A percentile compares a stretch with the other conserved stretches of the same genome.
These are phyloP conservation scores for Metarhizium robertsii DNA, from an alignment of 2,329 filamentous ascomycete species.

Conservation along the genomic window DNA sequence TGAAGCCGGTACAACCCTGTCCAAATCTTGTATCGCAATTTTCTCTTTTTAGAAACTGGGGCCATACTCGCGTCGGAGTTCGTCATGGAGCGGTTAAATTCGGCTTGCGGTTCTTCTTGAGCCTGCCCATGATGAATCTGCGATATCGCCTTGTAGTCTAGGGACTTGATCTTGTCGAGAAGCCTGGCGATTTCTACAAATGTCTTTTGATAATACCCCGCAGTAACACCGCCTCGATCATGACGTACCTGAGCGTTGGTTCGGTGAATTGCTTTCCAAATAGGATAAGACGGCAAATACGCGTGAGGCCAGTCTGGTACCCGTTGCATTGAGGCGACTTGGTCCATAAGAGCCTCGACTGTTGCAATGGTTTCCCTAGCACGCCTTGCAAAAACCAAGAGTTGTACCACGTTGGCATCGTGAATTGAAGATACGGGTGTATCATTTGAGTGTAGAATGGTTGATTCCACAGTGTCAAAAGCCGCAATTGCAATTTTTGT, in stretches of 20 bases:
- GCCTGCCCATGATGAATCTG: neutral
- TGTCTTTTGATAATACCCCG: constrained; percentile 37
- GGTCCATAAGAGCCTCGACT: constrained; percentile 35
- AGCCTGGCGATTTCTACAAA: constrained; percentile 33
- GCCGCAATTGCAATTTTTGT: constrained; percentile 32
- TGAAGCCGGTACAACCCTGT: constrained; percentile 40
- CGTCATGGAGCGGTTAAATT: neutral
- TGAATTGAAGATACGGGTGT: constrained; percentile 36
- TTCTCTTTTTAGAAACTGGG: constrained; percentile 23
- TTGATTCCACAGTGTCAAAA: constrained; percentile 38
- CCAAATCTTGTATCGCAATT: constrained; percentile 39
- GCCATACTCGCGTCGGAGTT: neutral
- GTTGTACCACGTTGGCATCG: constrained; percentile 39
- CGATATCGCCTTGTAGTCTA: constrained; percentile 18
- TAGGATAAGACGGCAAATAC: constrained; percentile 43
- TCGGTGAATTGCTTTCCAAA: constrained; percentile 41
- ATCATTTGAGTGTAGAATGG: constrained; percentile 33
- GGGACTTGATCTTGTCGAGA: constrained; percentile 32
- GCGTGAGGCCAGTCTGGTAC: constrained; percentile 29
- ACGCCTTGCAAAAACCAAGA: constrained; percentile 47
- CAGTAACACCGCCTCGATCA: constrained; percentile 48
- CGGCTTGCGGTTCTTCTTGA: neutral
- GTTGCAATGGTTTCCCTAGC: constrained; percentile 41
- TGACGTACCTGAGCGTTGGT: constrained; percentile 49
- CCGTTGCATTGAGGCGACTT: constrained; percentile 38